These are phyloP conservation scores for Fraxinus americana DNA, from an alignment of 257 asterid species.

Conservation along the genomic window DNA sequence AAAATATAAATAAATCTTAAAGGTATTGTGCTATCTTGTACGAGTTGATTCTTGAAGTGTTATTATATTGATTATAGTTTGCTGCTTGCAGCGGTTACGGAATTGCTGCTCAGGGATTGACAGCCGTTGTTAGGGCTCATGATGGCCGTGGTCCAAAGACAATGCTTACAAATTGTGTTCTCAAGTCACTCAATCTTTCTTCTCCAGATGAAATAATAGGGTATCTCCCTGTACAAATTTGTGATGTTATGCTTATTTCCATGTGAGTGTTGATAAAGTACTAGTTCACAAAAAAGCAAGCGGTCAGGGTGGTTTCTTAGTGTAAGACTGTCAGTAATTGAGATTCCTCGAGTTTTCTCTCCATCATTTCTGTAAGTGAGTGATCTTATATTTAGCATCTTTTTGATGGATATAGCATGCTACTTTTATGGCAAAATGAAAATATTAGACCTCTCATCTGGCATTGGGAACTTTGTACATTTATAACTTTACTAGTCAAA, in stretches of 20 bases:
- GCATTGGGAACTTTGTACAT: background rate
- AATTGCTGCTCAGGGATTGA: conserved; percentile 88
- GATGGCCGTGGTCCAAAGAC: conserved; percentile 96
- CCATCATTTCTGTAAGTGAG: background rate
- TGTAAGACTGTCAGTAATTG: conserved; percentile 15
- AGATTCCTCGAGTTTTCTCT: background rate
- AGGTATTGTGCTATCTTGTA: background rate
- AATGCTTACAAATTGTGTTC: conserved; percentile 62
- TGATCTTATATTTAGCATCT: conserved; percentile 7
- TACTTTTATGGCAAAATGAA: background rate
- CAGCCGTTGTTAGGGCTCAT: conserved; percentile 85
- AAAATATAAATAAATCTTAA: background rate
- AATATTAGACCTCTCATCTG: conserved; percentile 10
- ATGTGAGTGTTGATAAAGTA: background rate
- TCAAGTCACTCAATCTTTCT: conserved; percentile 72
- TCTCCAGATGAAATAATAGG: conserved; percentile 92
- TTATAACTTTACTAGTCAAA: background rate
- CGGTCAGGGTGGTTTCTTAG: conserved; percentile 1
- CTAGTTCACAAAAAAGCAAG: background rate
- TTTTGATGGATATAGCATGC: background rate
- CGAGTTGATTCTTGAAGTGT: background rate
- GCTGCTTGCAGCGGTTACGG: conserved; percentile 84
- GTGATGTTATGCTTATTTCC: conserved; percentile 15
- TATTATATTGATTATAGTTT: conserved; percentile 6
- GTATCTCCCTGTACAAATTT: conserved; percentile 41